Base-by-base conservation (phyloP, 345 rosid species). In the Populus simonii region DNA sequence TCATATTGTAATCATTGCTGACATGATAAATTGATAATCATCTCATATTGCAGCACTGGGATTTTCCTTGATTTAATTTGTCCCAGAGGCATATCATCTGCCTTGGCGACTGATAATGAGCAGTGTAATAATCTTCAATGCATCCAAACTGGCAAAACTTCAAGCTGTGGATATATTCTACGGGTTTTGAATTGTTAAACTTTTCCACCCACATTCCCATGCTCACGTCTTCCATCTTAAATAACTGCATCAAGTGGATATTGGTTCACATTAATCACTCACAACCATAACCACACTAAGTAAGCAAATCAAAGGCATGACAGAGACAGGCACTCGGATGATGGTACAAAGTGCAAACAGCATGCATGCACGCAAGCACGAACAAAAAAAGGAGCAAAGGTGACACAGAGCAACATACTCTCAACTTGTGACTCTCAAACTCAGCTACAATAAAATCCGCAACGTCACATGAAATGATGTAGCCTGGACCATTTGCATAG, bases 181-280 rank as follows among this genome's bases (percentile, higher is more conserved):
- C 97, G 0, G 92, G 83, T 70, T 92, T 91, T 36, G 96, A 51
- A 70, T 81, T 86, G 86, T 95, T 93, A 84, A 92, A 95, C 71
- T 88, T 87, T 89, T 91, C 93, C 74, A 95, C 98, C 99, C 98
- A 95, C 97, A 95, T 90, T 86, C 99, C 99, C 87, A 95, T 89
- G 71, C 99, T 95, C 81, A 95, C 97, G 49, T 95, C 99, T 83
- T 95, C 99, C 99, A 95, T 95, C 90, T 92, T 95, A 84, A 93
- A 95, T 79, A 95, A 74, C 99, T 95, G 93, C 83, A 85, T n/a
- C 70, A 10, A 65, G 66, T 53, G 3, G 5, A 62, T 12, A 25
- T 31, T 2, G 29, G 79, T 79, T 74, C 39, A 13, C 23, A 18
- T 70, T 1, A 61, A 67, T 61, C 16, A 35, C 47, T 10, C 43